Evolutionary conservation across 192 early-diverging fungal species (phyloP), one percentile per base, ranked within the genome.

Genomic region (Cetraspora pellucida): DNA sequence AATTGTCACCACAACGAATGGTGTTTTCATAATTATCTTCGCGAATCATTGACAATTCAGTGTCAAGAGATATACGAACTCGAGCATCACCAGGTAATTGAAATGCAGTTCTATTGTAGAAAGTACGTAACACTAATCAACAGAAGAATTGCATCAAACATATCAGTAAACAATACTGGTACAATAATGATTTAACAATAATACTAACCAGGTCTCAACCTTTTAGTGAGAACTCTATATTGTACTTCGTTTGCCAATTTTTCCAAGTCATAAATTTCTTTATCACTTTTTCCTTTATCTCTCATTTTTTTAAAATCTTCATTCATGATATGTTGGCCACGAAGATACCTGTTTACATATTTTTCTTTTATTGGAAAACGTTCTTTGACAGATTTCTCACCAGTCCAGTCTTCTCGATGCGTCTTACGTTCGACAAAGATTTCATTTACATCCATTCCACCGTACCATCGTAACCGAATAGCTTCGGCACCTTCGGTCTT

Each of bases 61-160:
- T 99, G 82, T 99, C 98, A n/a, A 99, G 88, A 68, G 93, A 94
- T 64, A 99, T 98, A 77, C 98, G 92, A 49, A 99, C 98, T 63
- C 95, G 90, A 9, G 97, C 95, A 86, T 99, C 98, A 64, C 95
- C 98, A 13, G 98, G 98, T 43, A 99, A 81, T 82, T 99, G 98
- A 88, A 99, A 99, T 25, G 98, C 98, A 25, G 96, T 98, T 77
- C 98, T 91, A 81, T 98, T 98, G 86, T 99, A 99, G 80, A 97
- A 97, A 1, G 96, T 95, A 47, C 97, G 91, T 79, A 98, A 85
- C 8, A 93, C 89, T 86, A 77, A 75, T 28, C 30, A 49, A 21
- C 9, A 59, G 27, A 73, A 64, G 2, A 13, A 50, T 45, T 17
- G 14, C 17, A 27, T 50, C n/a, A 52, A 17, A 76, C 23, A 76